These are phyloP conservation scores for Colletotrichum spaethianum DNA, from an alignment of 2,329 filamentous ascomycete species.

Conservation along the genomic window DNA sequence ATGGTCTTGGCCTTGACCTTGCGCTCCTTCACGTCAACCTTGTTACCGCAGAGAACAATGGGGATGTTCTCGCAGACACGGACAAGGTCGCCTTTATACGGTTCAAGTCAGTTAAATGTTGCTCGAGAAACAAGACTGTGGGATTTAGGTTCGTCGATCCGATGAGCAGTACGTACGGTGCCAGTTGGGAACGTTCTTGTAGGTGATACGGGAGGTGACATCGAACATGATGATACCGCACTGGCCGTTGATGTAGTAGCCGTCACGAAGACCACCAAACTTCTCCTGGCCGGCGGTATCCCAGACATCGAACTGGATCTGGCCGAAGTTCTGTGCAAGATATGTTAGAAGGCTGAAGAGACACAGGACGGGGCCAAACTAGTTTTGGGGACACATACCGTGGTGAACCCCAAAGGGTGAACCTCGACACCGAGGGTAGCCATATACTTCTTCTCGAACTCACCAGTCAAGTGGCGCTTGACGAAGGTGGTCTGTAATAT, in stretches of 20 bases:
- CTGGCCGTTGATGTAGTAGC: constrained; percentile 99
- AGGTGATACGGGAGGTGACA: constrained; percentile 98
- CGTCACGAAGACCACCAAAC: constrained; percentile 98
- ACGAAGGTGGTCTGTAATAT: constrained; percentile 92
- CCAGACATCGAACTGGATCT: constrained; percentile 99
- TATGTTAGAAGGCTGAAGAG: constrained; percentile 29
- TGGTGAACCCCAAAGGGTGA: constrained; percentile 97
- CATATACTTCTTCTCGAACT: constrained; percentile 99
- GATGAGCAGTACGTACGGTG: constrained; percentile 81
- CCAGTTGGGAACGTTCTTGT: constrained; percentile 99
- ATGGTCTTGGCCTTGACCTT: constrained; percentile 99
- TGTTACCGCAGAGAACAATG: constrained; percentile 98
- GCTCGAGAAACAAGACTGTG: background rate
- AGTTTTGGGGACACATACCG: constrained; percentile 75
- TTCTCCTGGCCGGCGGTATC: constrained; percentile 99
- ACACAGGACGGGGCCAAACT: constrained; percentile 15
- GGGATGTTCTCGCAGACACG: constrained; percentile 99
- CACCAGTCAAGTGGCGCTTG: constrained; percentile 99
- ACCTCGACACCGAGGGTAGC: constrained; percentile 99
- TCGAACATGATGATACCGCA: constrained; percentile 99
- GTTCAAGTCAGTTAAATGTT: constrained; percentile 4
- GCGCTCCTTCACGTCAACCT: constrained; percentile 99
- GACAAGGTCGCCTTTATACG: constrained; percentile 87
- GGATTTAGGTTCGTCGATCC: background rate
- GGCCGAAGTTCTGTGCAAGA: constrained; percentile 87